phyloP scores from a whole-genome alignment of 2,329 filamentous ascomycete species.

The Claviceps digitariae region DNA sequence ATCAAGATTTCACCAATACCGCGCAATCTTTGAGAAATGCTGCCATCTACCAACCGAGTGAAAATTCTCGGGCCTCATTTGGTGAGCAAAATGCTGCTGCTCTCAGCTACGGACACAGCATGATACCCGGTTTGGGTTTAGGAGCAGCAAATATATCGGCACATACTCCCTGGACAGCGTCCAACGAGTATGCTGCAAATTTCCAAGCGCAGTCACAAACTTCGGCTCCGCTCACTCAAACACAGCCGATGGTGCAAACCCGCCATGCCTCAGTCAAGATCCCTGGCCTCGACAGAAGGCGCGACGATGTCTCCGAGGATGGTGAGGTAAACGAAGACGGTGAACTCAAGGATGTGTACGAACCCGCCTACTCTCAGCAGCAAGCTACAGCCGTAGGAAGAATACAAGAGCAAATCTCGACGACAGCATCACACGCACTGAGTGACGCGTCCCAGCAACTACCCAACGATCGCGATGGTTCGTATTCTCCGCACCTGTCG shows the following conservation, averaged over 20 bases:
- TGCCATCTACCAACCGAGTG: conserved; percentile 4
- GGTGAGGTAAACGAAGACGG: conserved; percentile 59
- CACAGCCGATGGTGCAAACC: neutral
- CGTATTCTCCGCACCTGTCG: conserved; percentile 39
- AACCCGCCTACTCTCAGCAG: conserved; percentile 18
- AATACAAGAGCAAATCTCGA: neutral
- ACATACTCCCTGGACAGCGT: conserved; percentile 9
- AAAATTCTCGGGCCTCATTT: neutral
- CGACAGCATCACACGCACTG: neutral
- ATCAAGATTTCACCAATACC: conserved; percentile 10
- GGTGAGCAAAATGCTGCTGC: conserved; percentile 12
- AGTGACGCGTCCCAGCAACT: neutral
- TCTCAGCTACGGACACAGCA: conserved; percentile 9
- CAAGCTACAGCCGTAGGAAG: neutral
- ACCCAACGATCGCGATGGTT: conserved; percentile 31
- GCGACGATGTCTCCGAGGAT: conserved; percentile 40
- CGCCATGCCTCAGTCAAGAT: neutral
- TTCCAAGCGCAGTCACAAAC: neutral
- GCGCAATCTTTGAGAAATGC: conserved; percentile 8
- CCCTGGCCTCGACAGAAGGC: conserved; percentile 1
- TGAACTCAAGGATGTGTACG: conserved; percentile 45
- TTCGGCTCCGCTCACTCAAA: neutral
- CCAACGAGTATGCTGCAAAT: conserved; percentile 1
- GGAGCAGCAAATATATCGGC: conserved; percentile 11
- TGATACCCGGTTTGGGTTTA: conserved; percentile 23